phyloP scores from a whole-genome alignment of 2,329 filamentous ascomycete genomes.

The Chaetomiaceae sp. region DNA sequence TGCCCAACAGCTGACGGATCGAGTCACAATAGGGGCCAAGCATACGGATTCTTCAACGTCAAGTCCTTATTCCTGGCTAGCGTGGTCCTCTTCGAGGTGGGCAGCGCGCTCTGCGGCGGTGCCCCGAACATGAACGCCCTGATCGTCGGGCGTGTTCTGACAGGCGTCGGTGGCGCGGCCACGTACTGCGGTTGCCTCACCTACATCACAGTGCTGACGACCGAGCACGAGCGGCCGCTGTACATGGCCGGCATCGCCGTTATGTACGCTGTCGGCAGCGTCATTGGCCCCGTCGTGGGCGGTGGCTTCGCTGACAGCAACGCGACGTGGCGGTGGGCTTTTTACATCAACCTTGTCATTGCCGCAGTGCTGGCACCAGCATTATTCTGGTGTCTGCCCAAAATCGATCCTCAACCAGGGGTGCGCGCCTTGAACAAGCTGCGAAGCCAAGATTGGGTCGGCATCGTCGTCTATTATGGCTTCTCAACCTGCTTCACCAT shows the following conservation, averaged over 20 bases:
- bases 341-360: conserved; percentile 47
- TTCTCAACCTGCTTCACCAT: background rate
- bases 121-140: conserved; percentile 19
- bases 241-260: too few species aligned
- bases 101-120: conserved; percentile 19
- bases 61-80: too few species aligned
- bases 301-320: conserved; percentile 29
- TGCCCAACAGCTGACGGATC: too few species aligned
- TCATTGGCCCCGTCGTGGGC: conserved; percentile 35
- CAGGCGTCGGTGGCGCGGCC: conserved; percentile 14
- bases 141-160: conserved; percentile 23
- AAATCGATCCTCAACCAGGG: conserved; percentile 36
- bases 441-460: background rate
- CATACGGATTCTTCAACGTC: too few species aligned
- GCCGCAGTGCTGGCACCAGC: conserved; percentile 38
- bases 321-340: conserved; percentile 34
- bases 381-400: conserved; percentile 33
- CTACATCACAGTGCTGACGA: too few species aligned
- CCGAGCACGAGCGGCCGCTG: too few species aligned
- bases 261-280: conserved; percentile 21
- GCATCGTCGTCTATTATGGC: conserved; percentile 28
- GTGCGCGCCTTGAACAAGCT: too few species aligned
- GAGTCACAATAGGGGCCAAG: too few species aligned
- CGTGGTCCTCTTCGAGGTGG: background rate
- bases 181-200: conserved; percentile 11